Evolutionary conservation across 768 basidiomycete species (phyloP).

Genomic region (Suillus variegatus): DNA sequence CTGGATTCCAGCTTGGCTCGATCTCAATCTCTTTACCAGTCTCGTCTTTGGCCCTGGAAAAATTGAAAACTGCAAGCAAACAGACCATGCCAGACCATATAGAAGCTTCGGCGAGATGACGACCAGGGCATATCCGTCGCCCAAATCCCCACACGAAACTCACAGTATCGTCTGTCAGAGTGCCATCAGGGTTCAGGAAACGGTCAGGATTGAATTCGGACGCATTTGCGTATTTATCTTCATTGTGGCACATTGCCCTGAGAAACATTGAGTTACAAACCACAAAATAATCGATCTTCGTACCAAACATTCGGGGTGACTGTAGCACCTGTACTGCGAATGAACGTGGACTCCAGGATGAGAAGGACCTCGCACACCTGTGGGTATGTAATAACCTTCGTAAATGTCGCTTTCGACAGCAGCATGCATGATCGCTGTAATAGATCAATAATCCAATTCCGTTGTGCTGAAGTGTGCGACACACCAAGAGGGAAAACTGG

Average conservation of each 20-base stretch:
- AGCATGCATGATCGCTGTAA: slow-evolving; percentile 21
- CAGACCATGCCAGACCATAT: slow-evolving; percentile 9
- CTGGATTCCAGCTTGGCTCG: slow-evolving; percentile 3
- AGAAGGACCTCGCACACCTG: slow-evolving; percentile 28
- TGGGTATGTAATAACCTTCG: slow-evolving; percentile 50
- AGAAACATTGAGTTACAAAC: slow-evolving; percentile 8
- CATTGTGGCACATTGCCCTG: slow-evolving; percentile 49
- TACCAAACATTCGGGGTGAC: slow-evolving; percentile 6
- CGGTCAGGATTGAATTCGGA: slow-evolving; percentile 53
- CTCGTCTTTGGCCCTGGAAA: slow-evolving; percentile 11
- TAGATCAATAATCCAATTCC: background rate
- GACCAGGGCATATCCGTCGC: slow-evolving; percentile 9
- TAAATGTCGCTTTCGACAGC: slow-evolving; percentile 40
- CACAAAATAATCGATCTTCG: background rate
- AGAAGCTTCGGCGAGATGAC: slow-evolving; percentile 6
- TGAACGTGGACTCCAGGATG: background rate
- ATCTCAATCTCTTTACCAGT: slow-evolving; percentile 11
- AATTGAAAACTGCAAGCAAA: slow-evolving; percentile 5
- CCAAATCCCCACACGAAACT: slow-evolving; percentile 9
- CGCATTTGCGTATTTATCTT: slow-evolving; percentile 50
- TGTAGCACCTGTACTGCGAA: slow-evolving; percentile 3
- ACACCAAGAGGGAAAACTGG: slow-evolving; percentile 16
- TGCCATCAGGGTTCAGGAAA: slow-evolving; percentile 35
- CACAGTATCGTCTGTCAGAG: slow-evolving; percentile 8
- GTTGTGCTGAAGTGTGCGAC: slow-evolving; percentile 2